Base-by-base conservation (phyloP, 441 rosid genomes). In the Omphalea diandra region DNA sequence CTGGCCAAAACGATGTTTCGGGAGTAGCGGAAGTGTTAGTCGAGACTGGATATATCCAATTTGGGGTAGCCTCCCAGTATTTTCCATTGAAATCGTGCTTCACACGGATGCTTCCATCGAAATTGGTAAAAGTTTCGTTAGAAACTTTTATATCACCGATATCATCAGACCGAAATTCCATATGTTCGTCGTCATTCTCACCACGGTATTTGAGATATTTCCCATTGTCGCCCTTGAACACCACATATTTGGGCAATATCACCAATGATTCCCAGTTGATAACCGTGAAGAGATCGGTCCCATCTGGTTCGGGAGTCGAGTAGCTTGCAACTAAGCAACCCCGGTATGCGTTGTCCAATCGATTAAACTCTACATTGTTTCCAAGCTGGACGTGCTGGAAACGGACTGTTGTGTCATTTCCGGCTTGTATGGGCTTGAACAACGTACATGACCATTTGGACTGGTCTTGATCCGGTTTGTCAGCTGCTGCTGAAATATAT, bases 211-310 rank as follows among this genome's bases (percentile, higher is more conserved):
- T 14, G 5, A 66, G 70, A 66, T 66, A 66, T 5, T 66, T 32
- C 1, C 59, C 59, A 52, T 66, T 50, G 15, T 31, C 29, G 27
- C 59, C 59, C 35, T 50, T 52, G 46, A 66, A 50, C 10, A 7
- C 58, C 1, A 66, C 59, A 2, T 66, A 14, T 52, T 66, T 66
- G 55, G 70, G 70, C 59, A 66, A 33, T 7, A 66, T 50, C 26
- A 66, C 70, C 22, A 66, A 40, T 14, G 70, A 32, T 18, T 66
- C 70, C 70, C 59, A 66, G 38, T 66, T 26, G 5, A 4, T 33
- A 26, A 50, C 15, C 5, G 4, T 66, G 33, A 33, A 55, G 7
- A 27, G 60, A 55, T 55, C 60, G 35, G n/a, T 2, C 2, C 20
- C 35, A 3, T 27, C 7, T 7, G 6, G 0, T 14, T 55, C 36